phyloP scores from a whole-genome alignment of 345 rosid species.

The Arabidopsis arenosa region DNA sequence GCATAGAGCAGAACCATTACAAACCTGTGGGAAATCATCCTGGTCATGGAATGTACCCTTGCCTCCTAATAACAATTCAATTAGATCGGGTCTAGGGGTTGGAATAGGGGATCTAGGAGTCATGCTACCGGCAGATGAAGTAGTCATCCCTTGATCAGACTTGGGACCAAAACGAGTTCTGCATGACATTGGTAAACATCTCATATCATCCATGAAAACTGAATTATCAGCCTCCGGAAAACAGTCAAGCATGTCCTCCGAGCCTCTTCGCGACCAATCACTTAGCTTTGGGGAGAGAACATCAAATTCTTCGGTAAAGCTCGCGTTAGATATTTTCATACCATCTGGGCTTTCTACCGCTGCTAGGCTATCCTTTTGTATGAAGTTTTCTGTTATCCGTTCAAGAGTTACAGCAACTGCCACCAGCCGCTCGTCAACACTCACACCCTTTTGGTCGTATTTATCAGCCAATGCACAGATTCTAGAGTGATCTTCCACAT shows the following conservation, averaged over 20 bases:
- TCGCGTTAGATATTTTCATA: slow-evolving; percentile 76
- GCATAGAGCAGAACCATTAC: slow-evolving; percentile 15
- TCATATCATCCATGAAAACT: slow-evolving; percentile 74
- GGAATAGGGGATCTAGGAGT: slow-evolving; percentile 89
- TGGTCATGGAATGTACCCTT: slow-evolving; percentile 75
- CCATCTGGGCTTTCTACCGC: slow-evolving; percentile 74
- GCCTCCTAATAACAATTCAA: slow-evolving; percentile 70
- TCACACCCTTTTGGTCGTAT: slow-evolving; percentile 72
- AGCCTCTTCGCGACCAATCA: slow-evolving; percentile 88
- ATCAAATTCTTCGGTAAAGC: slow-evolving; percentile 80
- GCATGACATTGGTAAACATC: slow-evolving; percentile 82
- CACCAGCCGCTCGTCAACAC: slow-evolving; percentile 74
- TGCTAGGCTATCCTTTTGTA: slow-evolving; percentile 65
- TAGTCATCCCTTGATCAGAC: slow-evolving; percentile 91
- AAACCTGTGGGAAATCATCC: slow-evolving; percentile 81
- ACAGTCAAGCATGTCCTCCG: slow-evolving; percentile 91
- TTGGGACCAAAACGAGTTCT: slow-evolving; percentile 88
- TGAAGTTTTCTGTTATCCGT: slow-evolving; percentile 61
- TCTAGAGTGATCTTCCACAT: slow-evolving; percentile 85
- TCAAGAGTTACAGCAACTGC: slow-evolving; percentile 79
- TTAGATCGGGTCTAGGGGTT: slow-evolving; percentile 80
- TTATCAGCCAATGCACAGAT: slow-evolving; percentile 89
- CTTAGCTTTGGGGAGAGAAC: slow-evolving; percentile 82
- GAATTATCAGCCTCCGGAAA: slow-evolving; percentile 80
- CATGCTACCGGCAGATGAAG: slow-evolving; percentile 90